Percentiles rank a stretch among this genome's conserved stretches.
phyloP scores from a whole-genome alignment of 2,329 filamentous ascomycete species.

The Colletotrichum cuscutae region DNA sequence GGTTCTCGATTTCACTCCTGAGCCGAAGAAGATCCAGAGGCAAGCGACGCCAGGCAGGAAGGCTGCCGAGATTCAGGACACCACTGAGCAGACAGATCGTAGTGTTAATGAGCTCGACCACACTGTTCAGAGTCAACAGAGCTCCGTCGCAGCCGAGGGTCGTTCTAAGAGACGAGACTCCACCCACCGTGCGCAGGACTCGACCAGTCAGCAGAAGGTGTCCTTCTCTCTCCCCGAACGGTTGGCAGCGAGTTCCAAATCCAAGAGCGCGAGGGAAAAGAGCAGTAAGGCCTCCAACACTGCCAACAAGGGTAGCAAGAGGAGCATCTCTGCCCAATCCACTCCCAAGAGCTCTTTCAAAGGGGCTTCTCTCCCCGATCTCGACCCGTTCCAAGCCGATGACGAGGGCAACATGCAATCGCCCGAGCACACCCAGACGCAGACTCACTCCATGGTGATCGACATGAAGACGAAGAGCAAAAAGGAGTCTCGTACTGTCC shows the following conservation, averaged over 20 bases:
- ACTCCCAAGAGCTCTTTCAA: conserved; percentile 33
- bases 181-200: conserved; percentile 14
- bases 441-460: conserved; percentile 38
- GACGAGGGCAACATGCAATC: conserved; percentile 38
- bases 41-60: conserved; percentile 45
- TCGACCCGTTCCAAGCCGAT: conserved; percentile 37
- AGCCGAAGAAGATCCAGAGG: conserved; percentile 25
- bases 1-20: conserved; percentile 28
- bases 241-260: conserved; percentile 38
- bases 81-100: conserved; percentile 42
- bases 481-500: conserved; percentile 29
- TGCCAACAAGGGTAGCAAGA: conserved; percentile 56
- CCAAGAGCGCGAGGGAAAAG: conserved; percentile 35
- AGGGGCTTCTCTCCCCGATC: conserved; percentile 13
- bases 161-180: conserved; percentile 39
- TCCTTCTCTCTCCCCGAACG: conserved; percentile 54
- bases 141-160: conserved; percentile 27
- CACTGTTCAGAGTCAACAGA: conserved; percentile 38
- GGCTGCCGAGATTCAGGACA: conserved; percentile 42
- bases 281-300: conserved; percentile 41
- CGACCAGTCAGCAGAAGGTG: conserved; percentile 47
- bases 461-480: conserved; percentile 36
- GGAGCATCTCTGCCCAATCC: conserved; percentile 41
- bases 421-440: conserved; percentile 38
- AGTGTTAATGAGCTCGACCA: conserved; percentile 33